phyloP scores from a whole-genome alignment of 2,329 filamentous ascomycete species.

The Hymenoscyphus salicellus region DNA sequence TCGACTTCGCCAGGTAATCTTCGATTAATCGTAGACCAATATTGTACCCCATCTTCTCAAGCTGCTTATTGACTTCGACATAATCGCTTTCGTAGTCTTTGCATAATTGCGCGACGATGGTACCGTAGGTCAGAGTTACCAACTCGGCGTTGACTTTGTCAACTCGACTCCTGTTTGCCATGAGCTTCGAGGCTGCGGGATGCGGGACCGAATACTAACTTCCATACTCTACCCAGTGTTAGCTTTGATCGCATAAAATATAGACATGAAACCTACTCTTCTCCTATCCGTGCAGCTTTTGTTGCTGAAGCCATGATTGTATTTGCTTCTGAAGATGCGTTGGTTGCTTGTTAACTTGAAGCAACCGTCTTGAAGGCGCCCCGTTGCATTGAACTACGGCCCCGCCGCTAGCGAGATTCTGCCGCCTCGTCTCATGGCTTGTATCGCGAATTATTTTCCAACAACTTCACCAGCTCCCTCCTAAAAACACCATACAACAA shows the following conservation, averaged over 20 bases:
- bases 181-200: constrained; percentile 31
- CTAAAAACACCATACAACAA: not conserved
- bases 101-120: constrained; percentile 93
- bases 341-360: constrained; percentile 6
- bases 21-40: constrained; percentile 95
- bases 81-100: constrained; percentile 96
- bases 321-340: not conserved
- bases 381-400: constrained; percentile 2
- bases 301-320: constrained; percentile 50
- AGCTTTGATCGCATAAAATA: constrained; percentile 18
- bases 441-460: constrained; percentile 15
- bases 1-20: constrained; percentile 94
- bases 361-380: not conserved
- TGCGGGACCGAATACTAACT: constrained; percentile 32
- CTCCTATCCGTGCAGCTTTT: constrained; percentile 67
- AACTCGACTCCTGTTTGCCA: constrained; percentile 70
- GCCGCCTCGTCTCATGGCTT: not conserved
- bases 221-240: constrained; percentile 37
- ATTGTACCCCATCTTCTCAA: constrained; percentile 99
- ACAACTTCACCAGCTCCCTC: not conserved
- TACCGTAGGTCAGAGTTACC: constrained; percentile 95
- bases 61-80: constrained; percentile 90
- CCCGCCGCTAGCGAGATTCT: constrained; percentile 14
- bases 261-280: constrained; percentile 58
- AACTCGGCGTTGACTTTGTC: constrained; percentile 98